phyloP scores from a whole-genome alignment of 2,329 filamentous ascomycete species.

The Ophiocordyceps camponoti-floridani region DNA sequence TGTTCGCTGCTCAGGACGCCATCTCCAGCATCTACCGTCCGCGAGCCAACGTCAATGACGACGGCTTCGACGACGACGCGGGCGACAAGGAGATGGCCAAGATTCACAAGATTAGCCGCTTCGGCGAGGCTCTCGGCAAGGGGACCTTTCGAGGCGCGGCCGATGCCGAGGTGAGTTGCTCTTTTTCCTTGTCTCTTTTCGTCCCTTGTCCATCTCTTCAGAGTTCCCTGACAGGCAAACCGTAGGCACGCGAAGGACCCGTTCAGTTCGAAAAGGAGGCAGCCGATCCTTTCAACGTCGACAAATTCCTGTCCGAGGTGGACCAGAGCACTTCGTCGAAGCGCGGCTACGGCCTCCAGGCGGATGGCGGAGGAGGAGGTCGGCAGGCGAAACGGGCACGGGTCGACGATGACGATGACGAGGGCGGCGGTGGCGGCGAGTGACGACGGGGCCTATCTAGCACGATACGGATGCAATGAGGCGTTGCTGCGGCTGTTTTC shows the following conservation, averaged over 20 bases:
- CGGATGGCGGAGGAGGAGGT: conserved; percentile 26
- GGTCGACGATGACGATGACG: conserved; percentile 43
- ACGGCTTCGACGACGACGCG: conserved; percentile 48
- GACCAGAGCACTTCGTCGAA: conserved; percentile 44
- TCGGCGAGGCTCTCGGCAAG: conserved; percentile 69
- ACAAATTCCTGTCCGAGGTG: conserved; percentile 77
- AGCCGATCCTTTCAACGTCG: conserved; percentile 79
- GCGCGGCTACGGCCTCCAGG: conserved; percentile 61
- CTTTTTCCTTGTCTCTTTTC: no score
- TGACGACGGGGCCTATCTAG: not conserved
- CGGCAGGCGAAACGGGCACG: conserved; percentile 54
- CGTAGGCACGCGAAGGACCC: conserved; percentile 62
- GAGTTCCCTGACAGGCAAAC: conserved; percentile 11
- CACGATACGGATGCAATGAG: not conserved
- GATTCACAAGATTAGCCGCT: conserved; percentile 71
- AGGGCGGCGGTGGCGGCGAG: conserved; percentile 2
- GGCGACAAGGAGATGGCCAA: conserved; percentile 72
- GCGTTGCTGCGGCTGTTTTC: not conserved
- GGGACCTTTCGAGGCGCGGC: conserved; percentile 82
- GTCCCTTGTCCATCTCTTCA: not conserved
- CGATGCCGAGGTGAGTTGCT: conserved; percentile 61
- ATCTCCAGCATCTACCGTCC: conserved; percentile 90
- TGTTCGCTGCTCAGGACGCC: conserved; percentile 90
- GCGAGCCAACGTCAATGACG: conserved; percentile 54
- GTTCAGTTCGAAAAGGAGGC: conserved; percentile 91